Evolutionary conservation across 1,284 basidiomycete genomes (phyloP).

Genomic region (Ustilago hordei): DNA sequence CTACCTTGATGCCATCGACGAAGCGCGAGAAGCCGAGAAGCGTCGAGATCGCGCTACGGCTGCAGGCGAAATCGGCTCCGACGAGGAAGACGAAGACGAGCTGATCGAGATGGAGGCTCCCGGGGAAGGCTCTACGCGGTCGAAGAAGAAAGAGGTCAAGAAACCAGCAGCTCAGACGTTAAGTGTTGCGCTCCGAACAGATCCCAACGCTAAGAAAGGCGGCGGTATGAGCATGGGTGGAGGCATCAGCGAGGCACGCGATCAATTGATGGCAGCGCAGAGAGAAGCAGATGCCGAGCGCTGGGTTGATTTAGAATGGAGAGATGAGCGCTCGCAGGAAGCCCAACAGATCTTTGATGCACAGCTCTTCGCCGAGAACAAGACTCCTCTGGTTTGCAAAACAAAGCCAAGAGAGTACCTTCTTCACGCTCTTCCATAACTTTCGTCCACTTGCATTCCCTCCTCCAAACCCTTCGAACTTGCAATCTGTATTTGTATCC

Average conservation of each 20-base stretch:
- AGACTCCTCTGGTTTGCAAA: slow-evolving; percentile 46
- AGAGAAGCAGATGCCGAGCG: slow-evolving; percentile 66
- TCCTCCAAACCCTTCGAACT: neutral
- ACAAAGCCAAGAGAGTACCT: slow-evolving; percentile 60
- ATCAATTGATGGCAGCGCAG: slow-evolving; percentile 58
- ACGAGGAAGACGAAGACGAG: slow-evolving; percentile 57
- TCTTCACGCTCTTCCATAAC: slow-evolving; percentile 37
- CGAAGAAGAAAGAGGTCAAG: slow-evolving; percentile 51
- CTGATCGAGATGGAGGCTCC: slow-evolving; percentile 51
- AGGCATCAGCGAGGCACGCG: slow-evolving; percentile 42
- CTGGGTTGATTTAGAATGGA: slow-evolving; percentile 68
- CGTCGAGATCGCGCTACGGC: slow-evolving; percentile 55
- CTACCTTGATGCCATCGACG: slow-evolving; percentile 65
- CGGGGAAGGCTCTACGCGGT: slow-evolving; percentile 32
- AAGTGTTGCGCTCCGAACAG: slow-evolving; percentile 60
- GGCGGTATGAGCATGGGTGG: slow-evolving; percentile 40
- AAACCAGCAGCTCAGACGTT: slow-evolving; percentile 52
- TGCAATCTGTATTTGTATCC: slow-evolving; percentile 37
- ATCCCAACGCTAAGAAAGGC: slow-evolving; percentile 33
- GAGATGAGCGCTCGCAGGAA: slow-evolving; percentile 43
- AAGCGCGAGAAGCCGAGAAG: slow-evolving; percentile 55
- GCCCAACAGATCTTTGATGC: slow-evolving; percentile 48
- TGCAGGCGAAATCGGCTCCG: slow-evolving; percentile 46
- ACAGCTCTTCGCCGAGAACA: slow-evolving; percentile 55
- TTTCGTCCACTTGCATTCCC: neutral